Evolutionary conservation across 2,329 filamentous ascomycete species (phyloP).

Genomic region (Pyrenophora graminea): DNA sequence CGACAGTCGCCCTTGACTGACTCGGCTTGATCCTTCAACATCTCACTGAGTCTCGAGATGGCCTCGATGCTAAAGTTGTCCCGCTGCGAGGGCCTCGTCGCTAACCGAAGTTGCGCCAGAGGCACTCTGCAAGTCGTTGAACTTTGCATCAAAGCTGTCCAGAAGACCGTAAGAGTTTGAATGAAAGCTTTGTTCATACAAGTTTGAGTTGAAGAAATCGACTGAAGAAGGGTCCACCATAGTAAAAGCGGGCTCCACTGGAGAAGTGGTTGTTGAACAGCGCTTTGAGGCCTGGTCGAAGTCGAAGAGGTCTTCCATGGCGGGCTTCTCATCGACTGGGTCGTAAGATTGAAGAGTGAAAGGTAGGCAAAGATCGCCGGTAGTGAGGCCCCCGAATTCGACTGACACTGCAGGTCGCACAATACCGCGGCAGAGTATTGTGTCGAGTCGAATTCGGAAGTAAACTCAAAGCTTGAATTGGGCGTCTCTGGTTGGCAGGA

Average conservation of each 20-base stretch:
- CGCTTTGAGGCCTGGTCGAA: constrained; percentile 47
- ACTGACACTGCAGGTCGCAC: constrained; percentile 99
- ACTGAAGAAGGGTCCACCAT: constrained; percentile 37
- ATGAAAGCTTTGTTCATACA: constrained; percentile 37
- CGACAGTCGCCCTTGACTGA: constrained; percentile 27
- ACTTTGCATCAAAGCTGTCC: constrained; percentile 48
- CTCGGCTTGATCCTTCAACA: constrained; percentile 27
- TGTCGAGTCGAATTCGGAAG: constrained; percentile 82
- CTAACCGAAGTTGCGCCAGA: constrained; percentile 54
- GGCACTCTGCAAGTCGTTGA: constrained; percentile 52
- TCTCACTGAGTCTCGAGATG: constrained; percentile 31
- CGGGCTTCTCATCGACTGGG: constrained; percentile 47
- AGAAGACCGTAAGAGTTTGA: constrained; percentile 42
- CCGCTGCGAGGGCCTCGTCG: constrained; percentile 54
- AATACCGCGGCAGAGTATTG: constrained; percentile 99
- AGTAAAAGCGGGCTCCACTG: constrained; percentile 33
- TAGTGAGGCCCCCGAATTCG: constrained; percentile 55
- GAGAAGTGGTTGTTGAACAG: constrained; percentile 19
- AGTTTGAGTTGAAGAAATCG: constrained; percentile 43
- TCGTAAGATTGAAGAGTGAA: constrained; percentile 43
- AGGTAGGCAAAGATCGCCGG: constrained; percentile 43
- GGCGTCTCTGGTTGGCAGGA: constrained; percentile 48
- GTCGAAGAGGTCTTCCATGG: constrained; percentile 44
- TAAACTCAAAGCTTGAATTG: constrained; percentile 48
- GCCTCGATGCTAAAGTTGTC: constrained; percentile 37